A percentile compares a stretch with the other conserved stretches of the same genome.
These are phyloP conservation scores for Laburnicola sp. DNA, from an alignment of 2,329 filamentous ascomycete genomes.

Conservation along the genomic window DNA sequence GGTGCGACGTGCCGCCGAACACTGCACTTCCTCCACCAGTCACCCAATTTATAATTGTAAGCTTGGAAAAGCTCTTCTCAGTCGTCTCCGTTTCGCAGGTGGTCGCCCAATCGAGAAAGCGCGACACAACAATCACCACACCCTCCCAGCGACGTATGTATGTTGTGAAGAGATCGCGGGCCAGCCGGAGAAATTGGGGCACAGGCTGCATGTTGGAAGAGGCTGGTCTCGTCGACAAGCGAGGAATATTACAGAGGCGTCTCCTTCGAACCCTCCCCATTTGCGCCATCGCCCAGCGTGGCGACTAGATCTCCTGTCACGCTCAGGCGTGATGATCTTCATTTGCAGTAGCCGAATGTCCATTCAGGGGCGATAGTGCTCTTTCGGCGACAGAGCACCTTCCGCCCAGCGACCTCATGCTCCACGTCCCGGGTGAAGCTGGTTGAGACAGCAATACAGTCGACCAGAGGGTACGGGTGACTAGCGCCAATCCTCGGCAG, in stretches of 20 bases:
- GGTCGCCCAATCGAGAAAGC: constrained; percentile 41
- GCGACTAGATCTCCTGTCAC: too few relatives aligned
- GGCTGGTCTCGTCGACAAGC: constrained; percentile 28
- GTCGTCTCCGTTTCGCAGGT: constrained; percentile 28
- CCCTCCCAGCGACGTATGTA: constrained; percentile 31
- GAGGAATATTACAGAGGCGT: constrained; percentile 43
- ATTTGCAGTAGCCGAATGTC: constrained; percentile 53
- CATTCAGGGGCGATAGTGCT: constrained; percentile 48
- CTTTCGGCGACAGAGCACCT: constrained; percentile 41
- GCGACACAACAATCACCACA: constrained; percentile 42
- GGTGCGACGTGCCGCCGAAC: constrained; percentile 35
- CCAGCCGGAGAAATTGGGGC: too few relatives aligned
- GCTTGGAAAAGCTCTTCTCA: constrained; percentile 43
- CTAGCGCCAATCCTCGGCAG: too few relatives aligned
- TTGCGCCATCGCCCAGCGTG: constrained; percentile 28
- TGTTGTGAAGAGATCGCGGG: too few relatives aligned
- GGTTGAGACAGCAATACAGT: too few relatives aligned
- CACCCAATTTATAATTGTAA: not conserved
- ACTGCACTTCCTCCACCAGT: constrained; percentile 22
- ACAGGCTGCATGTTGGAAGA: constrained; percentile 25
- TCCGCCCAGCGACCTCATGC: constrained; percentile 34
- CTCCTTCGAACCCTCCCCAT: constrained; percentile 42
- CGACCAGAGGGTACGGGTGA: too few relatives aligned
- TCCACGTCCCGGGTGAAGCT: constrained; percentile 27
- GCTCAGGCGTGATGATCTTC: constrained; percentile 50